These are phyloP conservation scores for Fomitopsis schrenkii DNA, from an alignment of 1,284 basidiomycete species.

Conservation along the genomic window DNA sequence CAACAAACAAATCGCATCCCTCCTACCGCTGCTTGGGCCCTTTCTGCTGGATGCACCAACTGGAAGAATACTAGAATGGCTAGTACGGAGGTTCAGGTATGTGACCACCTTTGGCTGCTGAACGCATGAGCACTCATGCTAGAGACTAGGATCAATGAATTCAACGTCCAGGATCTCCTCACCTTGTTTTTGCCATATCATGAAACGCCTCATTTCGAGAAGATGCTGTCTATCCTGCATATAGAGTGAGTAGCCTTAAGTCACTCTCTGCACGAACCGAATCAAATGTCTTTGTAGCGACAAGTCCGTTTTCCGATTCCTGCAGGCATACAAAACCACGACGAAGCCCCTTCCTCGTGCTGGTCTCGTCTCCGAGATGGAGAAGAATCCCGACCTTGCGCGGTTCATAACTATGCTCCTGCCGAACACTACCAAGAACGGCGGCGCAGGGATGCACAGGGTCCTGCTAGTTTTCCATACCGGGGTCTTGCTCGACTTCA, in stretches of 20 bases:
- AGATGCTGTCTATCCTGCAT: conserved; percentile 86
- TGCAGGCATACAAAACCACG: conserved; percentile 74
- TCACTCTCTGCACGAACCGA: background rate
- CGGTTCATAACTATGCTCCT: conserved; percentile 68
- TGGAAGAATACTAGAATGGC: conserved; percentile 93
- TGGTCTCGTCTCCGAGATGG: conserved; percentile 72
- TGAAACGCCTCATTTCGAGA: conserved; percentile 91
- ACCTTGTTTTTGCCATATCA: conserved; percentile 92
- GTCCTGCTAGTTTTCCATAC: conserved; percentile 84
- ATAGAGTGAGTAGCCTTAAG: conserved; percentile 49
- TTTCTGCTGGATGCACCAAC: conserved; percentile 82
- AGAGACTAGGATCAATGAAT: conserved; percentile 80
- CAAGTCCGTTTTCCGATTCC: conserved; percentile 57
- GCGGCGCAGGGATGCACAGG: conserved; percentile 52
- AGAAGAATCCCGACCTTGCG: conserved; percentile 63
- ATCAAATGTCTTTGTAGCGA: conserved; percentile 24
- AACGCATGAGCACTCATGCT: background rate
- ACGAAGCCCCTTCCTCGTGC: conserved; percentile 67
- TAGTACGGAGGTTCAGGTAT: conserved; percentile 89
- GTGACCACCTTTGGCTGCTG: conserved; percentile 17
- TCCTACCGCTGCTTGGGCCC: conserved; percentile 72
- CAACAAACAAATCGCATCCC: conserved; percentile 56
- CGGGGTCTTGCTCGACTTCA: conserved; percentile 76
- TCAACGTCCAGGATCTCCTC: conserved; percentile 82
- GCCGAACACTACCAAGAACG: conserved; percentile 50